Percentiles rank a stretch among this genome's conserved stretches.
phyloP scores from a whole-genome alignment of 495 filamentous ascomycete species.

The Ascodesmis nigricans region DNA sequence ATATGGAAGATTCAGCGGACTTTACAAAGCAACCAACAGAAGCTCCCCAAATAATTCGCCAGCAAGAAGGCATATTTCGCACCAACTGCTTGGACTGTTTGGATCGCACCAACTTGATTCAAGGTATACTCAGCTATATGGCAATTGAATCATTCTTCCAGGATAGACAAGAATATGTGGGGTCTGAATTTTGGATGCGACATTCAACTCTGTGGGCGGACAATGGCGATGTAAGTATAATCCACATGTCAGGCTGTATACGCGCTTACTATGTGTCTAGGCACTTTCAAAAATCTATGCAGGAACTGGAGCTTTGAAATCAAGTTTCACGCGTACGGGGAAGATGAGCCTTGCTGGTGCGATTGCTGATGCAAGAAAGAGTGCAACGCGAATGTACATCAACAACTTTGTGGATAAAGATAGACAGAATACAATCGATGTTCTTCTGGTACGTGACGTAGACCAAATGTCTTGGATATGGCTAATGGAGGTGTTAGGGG shows the following conservation, averaged over 20 bases:
- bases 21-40: not conserved
- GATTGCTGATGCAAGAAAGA: constrained; percentile 87
- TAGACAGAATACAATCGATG: constrained; percentile 82
- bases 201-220: constrained; percentile 95
- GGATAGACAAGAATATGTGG: constrained; percentile 41
- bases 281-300: constrained; percentile 85
- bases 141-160: constrained; percentile 58
- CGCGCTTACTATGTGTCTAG: constrained; percentile 7
- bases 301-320: constrained; percentile 84
- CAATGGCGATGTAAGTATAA: constrained; percentile 51
- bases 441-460: constrained; percentile 39
- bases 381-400: constrained; percentile 77
- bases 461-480: too few relatives aligned
- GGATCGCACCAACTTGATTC: constrained; percentile 86
- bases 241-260: not conserved
- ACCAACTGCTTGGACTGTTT: constrained; percentile 94
- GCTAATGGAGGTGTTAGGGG: constrained; percentile 26
- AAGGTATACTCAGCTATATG: constrained; percentile 85
- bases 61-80: constrained; percentile 84
- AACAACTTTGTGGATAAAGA: constrained; percentile 94
- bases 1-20: constrained; percentile 35
- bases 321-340: constrained; percentile 83
- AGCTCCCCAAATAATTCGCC: constrained; percentile 39
- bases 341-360: constrained; percentile 92
- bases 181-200: constrained; percentile 65